phyloP scores from a whole-genome alignment of 1,284 basidiomycete genomes.

The Ceratorhiza oryzae-sativae region DNA sequence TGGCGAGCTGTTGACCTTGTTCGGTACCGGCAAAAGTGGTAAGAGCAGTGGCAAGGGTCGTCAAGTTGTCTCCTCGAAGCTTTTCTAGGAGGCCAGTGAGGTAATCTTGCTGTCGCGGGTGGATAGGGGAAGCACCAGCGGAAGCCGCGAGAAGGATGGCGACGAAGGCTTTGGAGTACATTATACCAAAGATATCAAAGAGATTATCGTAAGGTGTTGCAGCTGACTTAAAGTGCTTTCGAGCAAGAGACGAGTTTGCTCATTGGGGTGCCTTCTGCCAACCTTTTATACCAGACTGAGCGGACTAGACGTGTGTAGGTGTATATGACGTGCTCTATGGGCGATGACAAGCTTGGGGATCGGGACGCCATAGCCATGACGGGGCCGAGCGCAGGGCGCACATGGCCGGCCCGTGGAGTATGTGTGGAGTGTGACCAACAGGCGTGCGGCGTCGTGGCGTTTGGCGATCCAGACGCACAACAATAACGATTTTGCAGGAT shows the following conservation, averaged over 20 bases:
- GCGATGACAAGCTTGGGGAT: background rate
- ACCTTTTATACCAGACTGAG: background rate
- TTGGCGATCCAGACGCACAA: background rate
- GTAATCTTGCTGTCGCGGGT: constrained; percentile 31
- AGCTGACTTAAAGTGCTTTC: no score
- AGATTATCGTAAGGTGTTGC: no score
- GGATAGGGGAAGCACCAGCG: background rate
- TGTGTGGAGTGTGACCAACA: background rate
- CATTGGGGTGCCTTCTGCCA: no score
- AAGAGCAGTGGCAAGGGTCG: constrained; percentile 47
- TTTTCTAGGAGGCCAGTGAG: constrained; percentile 16
- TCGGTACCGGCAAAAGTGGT: constrained; percentile 46
- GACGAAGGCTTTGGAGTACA: constrained; percentile 21
- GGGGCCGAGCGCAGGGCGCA: constrained; percentile 5
- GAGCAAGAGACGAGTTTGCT: no score
- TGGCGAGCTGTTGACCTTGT: constrained; percentile 47
- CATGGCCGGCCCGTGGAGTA: background rate
- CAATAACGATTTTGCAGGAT: no score
- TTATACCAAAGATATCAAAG: background rate
- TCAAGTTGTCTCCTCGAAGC: constrained; percentile 46
- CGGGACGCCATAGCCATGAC: background rate
- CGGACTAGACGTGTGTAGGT: background rate
- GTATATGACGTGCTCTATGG: background rate
- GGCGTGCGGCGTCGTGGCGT: background rate
- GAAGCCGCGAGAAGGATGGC: constrained; percentile 4